phyloP scores from a whole-genome alignment of 1,139 yeast genomes.

The Magnusiomyces ingens region DNA sequence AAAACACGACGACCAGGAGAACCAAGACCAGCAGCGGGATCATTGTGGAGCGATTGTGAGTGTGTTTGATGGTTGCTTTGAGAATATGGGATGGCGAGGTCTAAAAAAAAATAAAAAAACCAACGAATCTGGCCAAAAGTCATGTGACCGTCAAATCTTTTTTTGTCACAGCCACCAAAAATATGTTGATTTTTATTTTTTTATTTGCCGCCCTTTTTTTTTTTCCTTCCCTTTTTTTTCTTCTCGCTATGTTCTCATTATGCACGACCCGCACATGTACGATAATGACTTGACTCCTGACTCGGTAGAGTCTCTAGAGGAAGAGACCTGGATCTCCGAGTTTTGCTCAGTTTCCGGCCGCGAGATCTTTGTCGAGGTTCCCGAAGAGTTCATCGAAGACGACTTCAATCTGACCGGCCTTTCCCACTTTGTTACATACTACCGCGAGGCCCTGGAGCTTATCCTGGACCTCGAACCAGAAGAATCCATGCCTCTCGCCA shows the following conservation, averaged over 20 bases:
- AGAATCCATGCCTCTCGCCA: slow-evolving; percentile 50
- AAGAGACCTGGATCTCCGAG: slow-evolving; percentile 78
- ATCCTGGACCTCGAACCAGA: slow-evolving; percentile 85
- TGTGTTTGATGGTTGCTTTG: background rate
- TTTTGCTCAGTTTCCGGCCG: slow-evolving; percentile 85
- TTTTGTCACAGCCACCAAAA: too few species aligned
- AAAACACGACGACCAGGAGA: slow-evolving; percentile 25
- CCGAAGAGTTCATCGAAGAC: slow-evolving; percentile 91
- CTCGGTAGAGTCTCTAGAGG: slow-evolving; percentile 8
- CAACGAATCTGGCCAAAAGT: too few species aligned
- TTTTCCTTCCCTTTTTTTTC: too few species aligned
- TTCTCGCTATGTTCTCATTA: too few species aligned
- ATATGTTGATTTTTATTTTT: too few species aligned
- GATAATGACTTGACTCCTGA: slow-evolving; percentile 4
- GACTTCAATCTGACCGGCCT: slow-evolving; percentile 93
- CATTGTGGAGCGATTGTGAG: slow-evolving; percentile 4
- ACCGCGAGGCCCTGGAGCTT: slow-evolving; percentile 85
- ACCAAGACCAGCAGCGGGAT: slow-evolving; percentile 21
- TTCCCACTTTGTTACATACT: slow-evolving; percentile 78
- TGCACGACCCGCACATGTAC: background rate
- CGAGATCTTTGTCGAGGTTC: slow-evolving; percentile 88
- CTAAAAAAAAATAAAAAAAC: too few species aligned
- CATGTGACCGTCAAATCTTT: too few species aligned
- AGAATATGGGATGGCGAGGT: too few species aligned
- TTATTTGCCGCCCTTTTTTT: too few species aligned